These are phyloP conservation scores for Rossbeevera mucosa DNA, from an alignment of 768 basidiomycete genomes.

Conservation along the genomic window DNA sequence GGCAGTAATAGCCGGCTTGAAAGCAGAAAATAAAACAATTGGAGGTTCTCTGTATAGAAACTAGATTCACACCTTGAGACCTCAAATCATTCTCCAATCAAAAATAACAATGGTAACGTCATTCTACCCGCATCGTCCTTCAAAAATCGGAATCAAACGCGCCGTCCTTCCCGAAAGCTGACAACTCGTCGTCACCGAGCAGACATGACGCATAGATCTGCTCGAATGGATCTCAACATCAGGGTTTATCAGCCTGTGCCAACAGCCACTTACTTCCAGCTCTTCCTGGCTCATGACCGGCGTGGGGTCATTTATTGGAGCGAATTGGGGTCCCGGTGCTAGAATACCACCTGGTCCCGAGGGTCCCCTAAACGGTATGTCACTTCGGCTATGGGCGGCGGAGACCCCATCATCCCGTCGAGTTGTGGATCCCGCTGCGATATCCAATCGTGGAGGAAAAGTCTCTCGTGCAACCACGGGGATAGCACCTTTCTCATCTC, in stretches of 20 bases:
- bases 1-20: too few relatives aligned
- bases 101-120: background rate
- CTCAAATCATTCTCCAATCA: too few relatives aligned
- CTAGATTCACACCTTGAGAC: too few relatives aligned
- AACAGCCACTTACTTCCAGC: slow-evolving; percentile 18
- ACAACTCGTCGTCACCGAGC: slow-evolving; percentile 34
- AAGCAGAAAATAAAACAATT: too few relatives aligned
- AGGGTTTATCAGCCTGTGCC: background rate
- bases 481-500: background rate
- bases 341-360: background rate
- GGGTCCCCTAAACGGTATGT: background rate
- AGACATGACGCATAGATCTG: slow-evolving; percentile 36
- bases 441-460: background rate
- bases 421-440: background rate
- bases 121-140: background rate
- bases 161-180: slow-evolving; percentile 26
- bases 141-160: slow-evolving; percentile 29
- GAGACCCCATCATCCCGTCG: background rate
- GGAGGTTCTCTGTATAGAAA: too few relatives aligned
- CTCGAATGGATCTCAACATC: slow-evolving; percentile 10
- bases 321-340: background rate
- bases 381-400: background rate
- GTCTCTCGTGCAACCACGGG: background rate
- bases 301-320: background rate
- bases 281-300: slow-evolving; percentile 11